Percentiles rank a stretch among this genome's conserved stretches.
phyloP scores from a whole-genome alignment of 352 stramenopile genomes.

The Phytophthora cactorum region DNA sequence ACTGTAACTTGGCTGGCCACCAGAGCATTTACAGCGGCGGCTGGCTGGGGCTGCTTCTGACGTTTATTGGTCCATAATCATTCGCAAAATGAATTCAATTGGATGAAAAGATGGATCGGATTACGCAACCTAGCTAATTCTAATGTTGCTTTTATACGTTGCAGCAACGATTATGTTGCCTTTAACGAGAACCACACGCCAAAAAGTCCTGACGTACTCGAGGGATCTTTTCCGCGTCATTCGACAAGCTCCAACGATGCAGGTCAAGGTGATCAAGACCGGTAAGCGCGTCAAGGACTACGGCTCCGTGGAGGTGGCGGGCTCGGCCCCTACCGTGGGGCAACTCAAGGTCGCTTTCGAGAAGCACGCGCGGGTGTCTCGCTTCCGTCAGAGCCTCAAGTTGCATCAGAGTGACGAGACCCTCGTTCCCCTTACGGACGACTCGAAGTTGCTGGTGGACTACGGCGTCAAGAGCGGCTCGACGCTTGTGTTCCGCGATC shows the following conservation, averaged over 20 bases:
- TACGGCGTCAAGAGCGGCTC: slow-evolving; percentile 61
- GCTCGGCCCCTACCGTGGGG: slow-evolving; percentile 44
- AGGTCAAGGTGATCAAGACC: slow-evolving; percentile 67
- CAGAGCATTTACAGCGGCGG: not conserved
- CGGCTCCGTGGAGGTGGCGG: slow-evolving; percentile 45
- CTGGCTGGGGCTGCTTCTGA: slow-evolving; percentile 5
- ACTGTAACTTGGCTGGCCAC: slow-evolving; percentile 12
- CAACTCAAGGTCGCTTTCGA: slow-evolving; percentile 72
- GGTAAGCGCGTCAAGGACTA: slow-evolving; percentile 66
- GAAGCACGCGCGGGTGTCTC: slow-evolving; percentile 50
- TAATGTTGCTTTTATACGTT: slow-evolving; percentile 5
- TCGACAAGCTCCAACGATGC: slow-evolving; percentile 39
- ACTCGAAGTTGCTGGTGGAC: slow-evolving; percentile 57
- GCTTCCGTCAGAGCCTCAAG: slow-evolving; percentile 74
- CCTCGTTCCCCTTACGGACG: slow-evolving; percentile 56
- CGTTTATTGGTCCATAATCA: slow-evolving; percentile 13
- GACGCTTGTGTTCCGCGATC: slow-evolving; percentile 78
- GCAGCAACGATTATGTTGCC: slow-evolving; percentile 2
- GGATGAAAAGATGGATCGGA: slow-evolving; percentile 7
- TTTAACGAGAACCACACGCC: slow-evolving; percentile 9
- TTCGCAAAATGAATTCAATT: not conserved
- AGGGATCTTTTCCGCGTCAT: slow-evolving; percentile 17
- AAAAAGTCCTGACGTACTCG: not conserved
- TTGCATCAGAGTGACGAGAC: slow-evolving; percentile 29
- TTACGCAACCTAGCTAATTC: too few relatives aligned